phyloP scores from a whole-genome alignment of 768 basidiomycete species.

The Agaricus subrufescens region DNA sequence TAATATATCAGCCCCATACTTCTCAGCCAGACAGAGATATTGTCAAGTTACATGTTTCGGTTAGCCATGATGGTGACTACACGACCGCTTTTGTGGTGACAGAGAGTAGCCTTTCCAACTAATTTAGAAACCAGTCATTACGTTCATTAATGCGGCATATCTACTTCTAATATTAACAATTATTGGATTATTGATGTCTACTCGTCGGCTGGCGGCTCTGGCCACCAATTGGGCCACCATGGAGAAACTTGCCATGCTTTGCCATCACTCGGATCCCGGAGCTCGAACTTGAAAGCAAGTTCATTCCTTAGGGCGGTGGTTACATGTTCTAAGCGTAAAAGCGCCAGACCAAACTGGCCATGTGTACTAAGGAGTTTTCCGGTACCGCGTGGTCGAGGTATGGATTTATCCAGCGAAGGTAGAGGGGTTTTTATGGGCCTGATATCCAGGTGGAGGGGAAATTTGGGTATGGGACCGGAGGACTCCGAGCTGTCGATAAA shows the following conservation, averaged over 20 bases:
- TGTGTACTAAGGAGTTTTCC: conserved; percentile 69
- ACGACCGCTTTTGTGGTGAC: conserved; percentile 64
- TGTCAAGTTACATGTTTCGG: conserved; percentile 56
- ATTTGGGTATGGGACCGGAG: conserved; percentile 12
- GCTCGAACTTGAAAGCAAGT: conserved; percentile 34
- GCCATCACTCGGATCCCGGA: conserved; percentile 19
- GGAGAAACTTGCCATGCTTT: conserved; percentile 45
- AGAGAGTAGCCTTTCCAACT: conserved; percentile 30
- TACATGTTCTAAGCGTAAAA: conserved; percentile 77
- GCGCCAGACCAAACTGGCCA: conserved; percentile 65
- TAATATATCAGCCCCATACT: conserved; percentile 38
- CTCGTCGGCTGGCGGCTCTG: conserved; percentile 10
- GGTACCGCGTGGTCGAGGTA: conserved; percentile 61
- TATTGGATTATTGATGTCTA: background rate
- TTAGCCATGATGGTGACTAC: conserved; percentile 83
- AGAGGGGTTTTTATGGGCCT: conserved; percentile 15
- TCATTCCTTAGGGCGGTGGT: conserved; percentile 47
- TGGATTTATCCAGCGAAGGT: conserved; percentile 13
- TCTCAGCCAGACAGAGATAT: conserved; percentile 17
- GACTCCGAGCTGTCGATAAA: conserved; percentile 7
- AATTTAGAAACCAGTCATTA: too few species aligned
- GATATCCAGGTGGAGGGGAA: conserved; percentile 34
- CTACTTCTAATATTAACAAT: too few species aligned
- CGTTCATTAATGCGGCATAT: too few species aligned
- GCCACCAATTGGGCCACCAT: conserved; percentile 70